Conservation (phyloP, 192 early-diverging fungal species). For the Coemansia sp. region DNA sequence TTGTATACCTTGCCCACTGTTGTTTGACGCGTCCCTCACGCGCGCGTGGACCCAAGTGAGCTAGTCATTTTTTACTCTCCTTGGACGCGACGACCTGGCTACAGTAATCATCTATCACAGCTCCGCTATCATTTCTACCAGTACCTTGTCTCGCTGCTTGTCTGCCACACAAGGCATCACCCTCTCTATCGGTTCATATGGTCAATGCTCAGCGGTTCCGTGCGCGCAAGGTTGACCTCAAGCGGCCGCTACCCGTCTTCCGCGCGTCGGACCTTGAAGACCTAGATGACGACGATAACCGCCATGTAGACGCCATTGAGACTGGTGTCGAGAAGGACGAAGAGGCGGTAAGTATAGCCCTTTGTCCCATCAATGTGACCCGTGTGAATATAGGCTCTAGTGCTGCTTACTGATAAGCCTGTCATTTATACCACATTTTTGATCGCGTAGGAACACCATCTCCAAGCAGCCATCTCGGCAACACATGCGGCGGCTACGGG, state of each 20-base stretch:
- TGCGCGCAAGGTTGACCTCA: conserved; percentile 85
- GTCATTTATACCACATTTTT: not conserved
- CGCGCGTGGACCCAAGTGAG: not conserved
- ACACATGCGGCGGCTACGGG: conserved; percentile 66
- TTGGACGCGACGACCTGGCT: not conserved
- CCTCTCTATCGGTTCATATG: conserved; percentile 23
- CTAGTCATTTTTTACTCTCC: not conserved
- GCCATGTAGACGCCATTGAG: conserved; percentile 55
- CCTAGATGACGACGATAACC: conserved; percentile 76
- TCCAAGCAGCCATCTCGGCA: conserved; percentile 88
- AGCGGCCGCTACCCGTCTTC: conserved; percentile 79
- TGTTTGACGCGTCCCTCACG: conserved; percentile 5
- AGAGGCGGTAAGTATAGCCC: conserved; percentile 60
- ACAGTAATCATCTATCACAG: not conserved
- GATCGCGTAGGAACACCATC: conserved; percentile 80
- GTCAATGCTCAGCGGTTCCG: conserved; percentile 65
- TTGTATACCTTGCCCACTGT: not conserved
- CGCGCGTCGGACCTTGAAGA: conserved; percentile 81
- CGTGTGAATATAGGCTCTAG: conserved; percentile 5
- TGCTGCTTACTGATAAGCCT: conserved; percentile 3
- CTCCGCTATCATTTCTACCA: not conserved
- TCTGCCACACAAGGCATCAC: not conserved
- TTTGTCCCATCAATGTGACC: conserved; percentile 17
- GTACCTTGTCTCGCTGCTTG: not conserved
- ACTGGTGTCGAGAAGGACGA: conserved; percentile 99